Conservation (phyloP, 805 yeast genomes). For the Starmerella asiatica region DNA sequence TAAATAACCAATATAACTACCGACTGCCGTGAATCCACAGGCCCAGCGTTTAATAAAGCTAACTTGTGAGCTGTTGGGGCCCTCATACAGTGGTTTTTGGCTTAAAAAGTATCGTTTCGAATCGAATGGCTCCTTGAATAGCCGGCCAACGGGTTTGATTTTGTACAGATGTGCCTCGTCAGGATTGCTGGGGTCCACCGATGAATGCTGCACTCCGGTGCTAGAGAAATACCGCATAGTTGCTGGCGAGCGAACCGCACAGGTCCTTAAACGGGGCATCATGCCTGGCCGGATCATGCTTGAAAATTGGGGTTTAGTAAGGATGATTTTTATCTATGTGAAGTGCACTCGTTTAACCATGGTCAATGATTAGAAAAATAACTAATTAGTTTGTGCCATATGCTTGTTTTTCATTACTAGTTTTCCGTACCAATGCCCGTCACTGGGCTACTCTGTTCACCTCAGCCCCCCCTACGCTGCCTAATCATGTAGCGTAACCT, state of each 20-base stretch:
- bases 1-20: conserved; percentile 49
- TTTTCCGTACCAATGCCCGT: no score
- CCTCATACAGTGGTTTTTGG: conserved; percentile 48
- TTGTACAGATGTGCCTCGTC: conserved; percentile 32
- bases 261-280: background rate
- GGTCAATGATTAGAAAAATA: no score
- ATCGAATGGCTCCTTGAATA: conserved; percentile 37
- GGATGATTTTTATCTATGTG: no score
- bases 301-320: no score
- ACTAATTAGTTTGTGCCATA: no score
- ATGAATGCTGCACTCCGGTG: conserved; percentile 10
- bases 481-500: no score
- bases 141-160: conserved; percentile 32
- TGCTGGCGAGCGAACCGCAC: background rate
- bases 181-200: conserved; percentile 26
- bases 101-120: conserved; percentile 38
- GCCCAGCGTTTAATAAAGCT: conserved; percentile 50
- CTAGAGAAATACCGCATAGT: background rate
- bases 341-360: no score
- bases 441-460: no score
- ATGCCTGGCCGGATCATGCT: background rate
- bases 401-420: no score
- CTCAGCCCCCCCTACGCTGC: no score
- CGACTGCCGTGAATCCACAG: conserved; percentile 46
- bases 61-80: conserved; percentile 49